phyloP scores from a whole-genome alignment of 2,329 filamentous ascomycete genomes.

The Colletotrichum brevisporum region DNA sequence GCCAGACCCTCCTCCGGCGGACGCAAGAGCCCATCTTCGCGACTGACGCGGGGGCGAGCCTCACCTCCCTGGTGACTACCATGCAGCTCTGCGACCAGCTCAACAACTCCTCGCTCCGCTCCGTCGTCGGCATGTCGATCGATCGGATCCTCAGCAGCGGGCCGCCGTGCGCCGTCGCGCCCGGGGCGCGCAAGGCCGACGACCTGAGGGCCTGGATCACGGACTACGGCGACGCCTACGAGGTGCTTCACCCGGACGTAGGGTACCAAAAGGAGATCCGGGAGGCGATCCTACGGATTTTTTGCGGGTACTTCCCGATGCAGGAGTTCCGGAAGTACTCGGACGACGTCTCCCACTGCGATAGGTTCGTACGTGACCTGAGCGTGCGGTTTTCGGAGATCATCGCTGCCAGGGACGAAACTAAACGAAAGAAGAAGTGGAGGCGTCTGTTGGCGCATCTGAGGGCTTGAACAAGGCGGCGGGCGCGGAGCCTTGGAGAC shows the following conservation, averaged over 20 bases:
- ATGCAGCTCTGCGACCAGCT: neutral
- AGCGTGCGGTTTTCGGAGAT: too few relatives aligned
- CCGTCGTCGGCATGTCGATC: neutral
- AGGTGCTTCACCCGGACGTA: neutral
- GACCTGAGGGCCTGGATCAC: neutral
- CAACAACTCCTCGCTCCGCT: neutral
- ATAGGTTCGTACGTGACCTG: too few relatives aligned
- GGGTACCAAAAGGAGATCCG: neutral
- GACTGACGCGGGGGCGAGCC: neutral
- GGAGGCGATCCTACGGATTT: neutral
- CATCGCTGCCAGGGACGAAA: too few relatives aligned
- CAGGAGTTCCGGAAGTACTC: too few relatives aligned
- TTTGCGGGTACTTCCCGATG: neutral
- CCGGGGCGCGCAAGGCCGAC: neutral
- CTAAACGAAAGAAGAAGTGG: too few relatives aligned
- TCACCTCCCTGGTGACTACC: neutral
- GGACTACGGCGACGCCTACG: neutral
- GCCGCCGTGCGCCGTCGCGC: neutral
- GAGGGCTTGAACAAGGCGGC: too few relatives aligned
- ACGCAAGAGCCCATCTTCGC: neutral
- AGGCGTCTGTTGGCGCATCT: too few relatives aligned
- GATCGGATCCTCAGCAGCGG: neutral
- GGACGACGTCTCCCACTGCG: too few relatives aligned
- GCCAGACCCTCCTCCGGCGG: neutral
- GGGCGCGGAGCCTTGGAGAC: too few relatives aligned